Conservation (phyloP, 129 eudicot genomes). For the Lactuca saligna region DNA sequence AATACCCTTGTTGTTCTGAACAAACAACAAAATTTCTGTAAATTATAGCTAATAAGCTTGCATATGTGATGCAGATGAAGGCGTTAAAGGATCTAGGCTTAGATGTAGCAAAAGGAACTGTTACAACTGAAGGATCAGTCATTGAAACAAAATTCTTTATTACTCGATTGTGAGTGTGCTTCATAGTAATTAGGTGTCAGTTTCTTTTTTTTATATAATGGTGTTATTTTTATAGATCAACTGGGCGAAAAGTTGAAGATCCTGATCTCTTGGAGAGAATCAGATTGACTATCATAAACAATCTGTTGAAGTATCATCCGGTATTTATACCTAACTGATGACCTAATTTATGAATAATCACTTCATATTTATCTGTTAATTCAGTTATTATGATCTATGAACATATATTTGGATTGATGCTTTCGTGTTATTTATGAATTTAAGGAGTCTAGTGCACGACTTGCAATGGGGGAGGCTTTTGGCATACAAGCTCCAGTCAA, state of each 20-base stretch:
- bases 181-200: not conserved
- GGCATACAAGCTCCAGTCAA: slow-evolving; percentile 82
- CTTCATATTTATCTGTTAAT: slow-evolving; percentile 6
- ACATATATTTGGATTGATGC: slow-evolving; percentile 8
- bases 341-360: slow-evolving; percentile 1
- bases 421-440: slow-evolving; percentile 25
- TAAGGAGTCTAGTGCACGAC: slow-evolving; percentile 88
- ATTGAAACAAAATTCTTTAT: slow-evolving; percentile 65
- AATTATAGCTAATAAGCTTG: slow-evolving; percentile 14
- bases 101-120: slow-evolving; percentile 91
- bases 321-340: slow-evolving; percentile 45
- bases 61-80: slow-evolving; percentile 68
- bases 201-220: slow-evolving; percentile 1
- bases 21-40: slow-evolving; percentile 7
- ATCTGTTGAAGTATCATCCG: slow-evolving; percentile 93
- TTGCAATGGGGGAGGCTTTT: slow-evolving; percentile 98
- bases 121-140: slow-evolving; percentile 79
- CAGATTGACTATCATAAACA: slow-evolving; percentile 89
- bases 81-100: slow-evolving; percentile 83
- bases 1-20: slow-evolving; percentile 13
- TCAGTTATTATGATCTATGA: slow-evolving; percentile 1
- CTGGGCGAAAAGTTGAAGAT: slow-evolving; percentile 95
- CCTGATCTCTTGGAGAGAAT: slow-evolving; percentile 96
- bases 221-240: slow-evolving; percentile 40
- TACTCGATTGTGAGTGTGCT: slow-evolving; percentile 58